A percentile compares a stretch with the other conserved stretches of the same genome.
These are phyloP conservation scores for Phlyctochytrium arcticum DNA, from an alignment of 192 early-diverging fungal species.

Conservation along the genomic window DNA sequence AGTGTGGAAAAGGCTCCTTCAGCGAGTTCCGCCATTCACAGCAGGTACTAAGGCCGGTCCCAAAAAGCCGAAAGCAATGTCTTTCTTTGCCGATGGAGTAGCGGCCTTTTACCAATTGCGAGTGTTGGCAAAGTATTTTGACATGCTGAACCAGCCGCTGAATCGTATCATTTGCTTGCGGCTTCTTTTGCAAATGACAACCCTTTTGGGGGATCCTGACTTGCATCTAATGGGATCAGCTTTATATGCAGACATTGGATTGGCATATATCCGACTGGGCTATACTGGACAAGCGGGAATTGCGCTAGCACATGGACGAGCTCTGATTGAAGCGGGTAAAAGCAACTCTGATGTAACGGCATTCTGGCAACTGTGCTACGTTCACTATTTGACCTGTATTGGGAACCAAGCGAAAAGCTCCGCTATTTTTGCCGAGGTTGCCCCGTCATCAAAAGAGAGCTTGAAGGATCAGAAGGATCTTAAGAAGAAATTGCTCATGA, in stretches of 20 bases:
- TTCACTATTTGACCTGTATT: constrained; percentile 52
- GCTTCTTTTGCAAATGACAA: constrained; percentile 55
- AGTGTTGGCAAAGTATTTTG: constrained; percentile 59
- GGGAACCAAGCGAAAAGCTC: constrained; percentile 58
- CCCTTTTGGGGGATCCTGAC: constrained; percentile 32
- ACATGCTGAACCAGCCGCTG: constrained; percentile 47
- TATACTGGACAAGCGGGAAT: constrained; percentile 70
- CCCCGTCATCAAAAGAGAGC: too few relatives aligned
- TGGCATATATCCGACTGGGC: constrained; percentile 58
- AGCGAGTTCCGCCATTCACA: constrained; percentile 33
- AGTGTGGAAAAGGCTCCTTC: constrained; percentile 56
- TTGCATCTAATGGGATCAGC: constrained; percentile 39
- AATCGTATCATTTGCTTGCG: constrained; percentile 52
- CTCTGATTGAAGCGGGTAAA: constrained; percentile 31
- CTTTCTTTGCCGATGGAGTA: constrained; percentile 46
- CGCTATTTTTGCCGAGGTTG: too few relatives aligned
- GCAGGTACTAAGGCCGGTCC: not conserved
- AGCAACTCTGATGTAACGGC: constrained; percentile 23
- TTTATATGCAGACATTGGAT: constrained; percentile 47
- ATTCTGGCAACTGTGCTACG: constrained; percentile 51
- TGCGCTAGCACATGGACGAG: constrained; percentile 49
- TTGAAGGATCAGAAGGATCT: too few relatives aligned
- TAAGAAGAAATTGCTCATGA: too few relatives aligned
- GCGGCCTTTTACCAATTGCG: constrained; percentile 49
- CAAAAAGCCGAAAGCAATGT: constrained; percentile 20